phyloP scores from a whole-genome alignment of 371 early-diverging fungal genomes.

The Lichtheimia ornata region DNA sequence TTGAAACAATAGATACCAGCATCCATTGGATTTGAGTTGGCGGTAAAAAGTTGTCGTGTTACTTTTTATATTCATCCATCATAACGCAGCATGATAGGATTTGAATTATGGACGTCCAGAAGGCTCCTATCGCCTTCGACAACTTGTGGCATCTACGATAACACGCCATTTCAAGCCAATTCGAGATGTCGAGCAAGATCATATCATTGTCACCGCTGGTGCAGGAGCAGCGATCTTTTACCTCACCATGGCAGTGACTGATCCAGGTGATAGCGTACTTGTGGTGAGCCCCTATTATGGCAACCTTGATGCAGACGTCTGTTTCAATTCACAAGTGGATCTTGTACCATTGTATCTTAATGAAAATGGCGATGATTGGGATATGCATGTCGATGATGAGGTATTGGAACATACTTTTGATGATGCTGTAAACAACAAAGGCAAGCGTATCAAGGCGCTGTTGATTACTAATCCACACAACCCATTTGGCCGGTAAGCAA shows the following conservation, averaged over 20 bases:
- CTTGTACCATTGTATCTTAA: conserved; percentile 46
- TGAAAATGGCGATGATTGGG: conserved; percentile 19
- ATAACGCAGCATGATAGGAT: conserved; percentile 23
- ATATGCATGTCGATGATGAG: conserved; percentile 36
- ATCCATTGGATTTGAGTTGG: conserved; percentile 7
- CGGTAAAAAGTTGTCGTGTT: background rate
- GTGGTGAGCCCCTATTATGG: conserved; percentile 78
- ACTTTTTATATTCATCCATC: too few species aligned
- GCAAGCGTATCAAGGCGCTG: conserved; percentile 51
- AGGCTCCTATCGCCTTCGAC: conserved; percentile 59
- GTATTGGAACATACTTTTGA: conserved; percentile 32
- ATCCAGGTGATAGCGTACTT: conserved; percentile 75
- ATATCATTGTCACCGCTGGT: conserved; percentile 70
- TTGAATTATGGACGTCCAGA: conserved; percentile 48
- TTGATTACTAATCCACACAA: conserved; percentile 72
- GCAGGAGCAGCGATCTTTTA: conserved; percentile 66
- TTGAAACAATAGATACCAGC: background rate
- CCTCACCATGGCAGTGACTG: conserved; percentile 59
- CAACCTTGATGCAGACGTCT: conserved; percentile 68
- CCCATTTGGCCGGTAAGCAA: conserved; percentile 55
- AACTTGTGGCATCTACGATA: conserved; percentile 56
- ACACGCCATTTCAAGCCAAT: conserved; percentile 62
- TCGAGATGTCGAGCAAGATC: conserved; percentile 35
- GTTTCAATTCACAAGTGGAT: conserved; percentile 49
- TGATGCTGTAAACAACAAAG: conserved; percentile 12